Conservation (phyloP, 768 basidiomycete species). For the Naganishia vaughanmartiniae region DNA sequence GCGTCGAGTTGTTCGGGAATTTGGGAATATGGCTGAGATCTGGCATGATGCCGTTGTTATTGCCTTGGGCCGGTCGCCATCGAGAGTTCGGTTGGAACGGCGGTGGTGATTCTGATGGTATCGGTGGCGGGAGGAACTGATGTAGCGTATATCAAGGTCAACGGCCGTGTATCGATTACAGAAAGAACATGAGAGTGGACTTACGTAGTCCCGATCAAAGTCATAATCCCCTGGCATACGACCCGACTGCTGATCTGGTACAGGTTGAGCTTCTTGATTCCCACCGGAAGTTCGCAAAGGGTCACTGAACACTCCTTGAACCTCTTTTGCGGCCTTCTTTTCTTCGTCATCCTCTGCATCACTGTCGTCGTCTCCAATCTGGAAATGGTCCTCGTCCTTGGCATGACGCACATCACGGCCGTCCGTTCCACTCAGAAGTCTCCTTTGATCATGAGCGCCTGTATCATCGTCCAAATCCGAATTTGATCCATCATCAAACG, state of each 20-base stretch:
- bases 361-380: not conserved
- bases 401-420: conserved; percentile 1
- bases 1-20: conserved; percentile 30
- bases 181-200: not conserved
- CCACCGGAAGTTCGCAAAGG: conserved; percentile 33
- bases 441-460: conserved; percentile 31
- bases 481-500: conserved; percentile 64
- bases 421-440: conserved; percentile 33
- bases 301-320: conserved; percentile 34
- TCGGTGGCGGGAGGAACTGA: conserved; percentile 44
- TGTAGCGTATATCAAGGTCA: not conserved
- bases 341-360: conserved; percentile 21
- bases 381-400: not conserved
- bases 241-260: conserved; percentile 7
- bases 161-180: not conserved
- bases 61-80: conserved; percentile 46
- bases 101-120: conserved; percentile 42
- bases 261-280: not conserved
- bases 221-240: conserved; percentile 49
- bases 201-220: conserved; percentile 50
- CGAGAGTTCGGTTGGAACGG: conserved; percentile 48
- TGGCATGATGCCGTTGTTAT: conserved; percentile 49
- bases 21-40: conserved; percentile 49
- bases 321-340: conserved; percentile 33
- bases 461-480: conserved; percentile 52